phyloP scores from a whole-genome alignment of 306 rosid species.

The Macrotyloma uniflorum region DNA sequence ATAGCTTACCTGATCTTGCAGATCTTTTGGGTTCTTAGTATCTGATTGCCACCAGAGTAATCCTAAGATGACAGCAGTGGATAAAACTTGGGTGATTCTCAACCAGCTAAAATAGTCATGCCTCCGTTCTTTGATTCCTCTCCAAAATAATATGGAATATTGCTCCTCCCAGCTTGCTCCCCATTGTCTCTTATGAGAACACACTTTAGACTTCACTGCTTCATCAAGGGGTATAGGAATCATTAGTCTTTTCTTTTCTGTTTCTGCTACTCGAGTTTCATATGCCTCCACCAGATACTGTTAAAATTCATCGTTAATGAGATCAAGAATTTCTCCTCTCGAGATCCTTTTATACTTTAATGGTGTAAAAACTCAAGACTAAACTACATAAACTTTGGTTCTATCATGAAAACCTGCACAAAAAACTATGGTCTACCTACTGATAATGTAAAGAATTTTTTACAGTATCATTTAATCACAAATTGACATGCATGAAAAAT shows the following conservation, averaged over 20 bases:
- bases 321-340: not conserved
- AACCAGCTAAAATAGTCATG: slow-evolving; percentile 96
- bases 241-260: slow-evolving; percentile 74
- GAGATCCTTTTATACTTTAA: not conserved
- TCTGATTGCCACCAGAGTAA: slow-evolving; percentile 98
- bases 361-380: not conserved
- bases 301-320: slow-evolving; percentile 22
- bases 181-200: slow-evolving; percentile 66
- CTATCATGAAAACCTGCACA: not conserved
- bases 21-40: slow-evolving; percentile 57
- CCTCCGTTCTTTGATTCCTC: slow-evolving; percentile 90
- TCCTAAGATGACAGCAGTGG: slow-evolving; percentile 93
- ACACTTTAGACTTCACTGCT: slow-evolving; percentile 60
- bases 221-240: slow-evolving; percentile 67
- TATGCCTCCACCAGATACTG: slow-evolving; percentile 93
- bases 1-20: slow-evolving; percentile 83
- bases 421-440: not conserved
- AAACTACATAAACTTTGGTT: not conserved
- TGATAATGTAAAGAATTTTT: not conserved
- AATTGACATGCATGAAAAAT: not conserved
- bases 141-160: slow-evolving; percentile 65
- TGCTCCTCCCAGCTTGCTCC: slow-evolving; percentile 92
- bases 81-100: slow-evolving; percentile 92
- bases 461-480: not conserved
- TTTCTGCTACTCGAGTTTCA: slow-evolving; percentile 74